These are phyloP conservation scores for Collybiopsis confluens DNA, from an alignment of 768 basidiomycete species.

Conservation along the genomic window DNA sequence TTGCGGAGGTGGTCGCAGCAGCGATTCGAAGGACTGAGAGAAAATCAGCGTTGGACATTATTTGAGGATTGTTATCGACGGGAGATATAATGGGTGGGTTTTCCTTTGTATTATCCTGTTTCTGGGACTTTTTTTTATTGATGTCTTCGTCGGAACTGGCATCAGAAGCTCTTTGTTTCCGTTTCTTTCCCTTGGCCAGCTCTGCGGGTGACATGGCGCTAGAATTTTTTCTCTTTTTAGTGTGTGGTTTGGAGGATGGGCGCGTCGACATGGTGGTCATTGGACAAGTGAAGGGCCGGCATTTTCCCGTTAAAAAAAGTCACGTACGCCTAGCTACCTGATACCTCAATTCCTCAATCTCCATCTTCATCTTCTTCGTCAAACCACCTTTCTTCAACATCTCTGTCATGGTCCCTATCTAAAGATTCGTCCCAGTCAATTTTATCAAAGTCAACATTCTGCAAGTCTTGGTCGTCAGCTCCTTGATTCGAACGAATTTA, in stretches of 20 bases:
- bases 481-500: not conserved
- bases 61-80: conserved; percentile 4
- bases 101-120: too few species aligned
- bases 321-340: not conserved
- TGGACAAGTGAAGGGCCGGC: not conserved
- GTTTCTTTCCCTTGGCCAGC: not conserved
- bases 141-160: not conserved
- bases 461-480: not conserved
- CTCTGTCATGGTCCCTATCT: conserved; percentile 55
- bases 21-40: conserved; percentile 13
- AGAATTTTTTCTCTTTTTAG: not conserved
- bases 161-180: not conserved
- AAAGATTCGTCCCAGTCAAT: conserved; percentile 76
- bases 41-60: conserved; percentile 9
- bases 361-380: conserved; percentile 54
- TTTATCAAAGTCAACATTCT: conserved; percentile 67
- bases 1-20: not conserved
- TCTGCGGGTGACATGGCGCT: not conserved
- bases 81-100: conserved; percentile 5
- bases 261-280: not conserved
- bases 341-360: not conserved
- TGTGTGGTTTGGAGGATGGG: not conserved
- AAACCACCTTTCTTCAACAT: conserved; percentile 71
- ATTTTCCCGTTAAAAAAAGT: not conserved
- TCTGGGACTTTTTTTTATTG: too few species aligned